Conservation (phyloP, 176 grass and related monocot species). For the Carex myosuroides region DNA sequence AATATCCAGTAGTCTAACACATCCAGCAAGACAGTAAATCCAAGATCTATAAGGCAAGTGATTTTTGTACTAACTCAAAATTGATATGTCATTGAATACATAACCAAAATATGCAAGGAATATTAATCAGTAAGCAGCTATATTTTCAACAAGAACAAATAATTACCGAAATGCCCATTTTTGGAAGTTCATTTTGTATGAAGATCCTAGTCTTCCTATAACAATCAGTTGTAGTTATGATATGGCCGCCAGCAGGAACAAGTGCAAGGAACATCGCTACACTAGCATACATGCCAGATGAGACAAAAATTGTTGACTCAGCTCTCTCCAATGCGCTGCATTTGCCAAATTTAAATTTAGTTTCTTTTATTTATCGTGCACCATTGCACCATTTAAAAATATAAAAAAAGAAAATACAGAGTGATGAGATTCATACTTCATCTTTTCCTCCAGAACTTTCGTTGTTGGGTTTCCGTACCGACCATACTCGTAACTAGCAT, state of each 20-base stretch:
- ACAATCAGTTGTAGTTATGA: constrained; percentile 90
- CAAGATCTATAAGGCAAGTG: background rate
- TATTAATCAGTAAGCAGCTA: constrained; percentile 1
- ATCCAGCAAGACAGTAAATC: no score
- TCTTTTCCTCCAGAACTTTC: constrained; percentile 92
- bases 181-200: constrained; percentile 93
- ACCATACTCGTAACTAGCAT: constrained; percentile 92
- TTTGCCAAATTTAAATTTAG: constrained; percentile 23
- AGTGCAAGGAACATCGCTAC: constrained; percentile 79
- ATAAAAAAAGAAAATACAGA: background rate
- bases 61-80: background rate
- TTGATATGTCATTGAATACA: background rate
- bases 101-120: background rate
- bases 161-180: constrained; percentile 87
- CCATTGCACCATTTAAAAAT: background rate
- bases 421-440: constrained; percentile 44
- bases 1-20: no score
- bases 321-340: constrained; percentile 91
- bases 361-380: background rate
- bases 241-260: constrained; percentile 87
- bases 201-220: constrained; percentile 95
- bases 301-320: constrained; percentile 92
- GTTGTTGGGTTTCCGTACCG: constrained; percentile 98
- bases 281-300: constrained; percentile 96
- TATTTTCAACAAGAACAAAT: background rate